Conservation (phyloP, 2,329 filamentous ascomycete genomes). For the Leptosphaerulina australis region DNA sequence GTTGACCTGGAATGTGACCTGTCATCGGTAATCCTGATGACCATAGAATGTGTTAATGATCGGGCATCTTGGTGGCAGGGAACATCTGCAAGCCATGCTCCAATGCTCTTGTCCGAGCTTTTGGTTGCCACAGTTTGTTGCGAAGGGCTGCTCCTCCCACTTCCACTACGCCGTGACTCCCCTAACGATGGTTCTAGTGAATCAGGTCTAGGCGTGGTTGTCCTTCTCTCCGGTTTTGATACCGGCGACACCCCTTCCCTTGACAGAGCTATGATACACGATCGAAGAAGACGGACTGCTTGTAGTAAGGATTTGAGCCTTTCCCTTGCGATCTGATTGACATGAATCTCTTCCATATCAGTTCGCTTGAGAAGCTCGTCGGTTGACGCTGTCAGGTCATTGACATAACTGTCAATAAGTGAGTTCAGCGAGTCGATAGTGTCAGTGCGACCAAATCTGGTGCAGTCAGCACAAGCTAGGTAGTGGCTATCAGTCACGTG, state of each 20-base stretch:
- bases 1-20: slow-evolving; percentile 19
- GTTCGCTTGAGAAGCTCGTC: slow-evolving; percentile 34
- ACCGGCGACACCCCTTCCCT: slow-evolving; percentile 18
- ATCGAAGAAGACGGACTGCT: slow-evolving; percentile 32
- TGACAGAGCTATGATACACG: slow-evolving; percentile 30
- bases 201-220: slow-evolving; percentile 30
- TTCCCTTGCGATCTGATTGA: slow-evolving; percentile 34
- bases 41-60: slow-evolving; percentile 26
- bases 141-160: slow-evolving; percentile 21
- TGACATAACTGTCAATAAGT: slow-evolving; percentile 25
- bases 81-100: slow-evolving; percentile 40
- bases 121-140: slow-evolving; percentile 17
- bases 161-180: slow-evolving; percentile 30
- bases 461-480: slow-evolving; percentile 1
- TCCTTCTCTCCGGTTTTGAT: slow-evolving; percentile 18
- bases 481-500: neutral
- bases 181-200: slow-evolving; percentile 31
- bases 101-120: slow-evolving; percentile 28
- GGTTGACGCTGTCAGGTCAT: slow-evolving; percentile 24
- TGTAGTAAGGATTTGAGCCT: slow-evolving; percentile 32
- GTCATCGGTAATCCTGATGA: slow-evolving; percentile 20
- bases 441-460: slow-evolving; percentile 29
- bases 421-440: slow-evolving; percentile 30
- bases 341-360: slow-evolving; percentile 33
- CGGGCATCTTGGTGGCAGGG: slow-evolving; percentile 29